Evolutionary conservation across 345 rosid species (phyloP).

Genomic region (Pistacia integerrima): DNA sequence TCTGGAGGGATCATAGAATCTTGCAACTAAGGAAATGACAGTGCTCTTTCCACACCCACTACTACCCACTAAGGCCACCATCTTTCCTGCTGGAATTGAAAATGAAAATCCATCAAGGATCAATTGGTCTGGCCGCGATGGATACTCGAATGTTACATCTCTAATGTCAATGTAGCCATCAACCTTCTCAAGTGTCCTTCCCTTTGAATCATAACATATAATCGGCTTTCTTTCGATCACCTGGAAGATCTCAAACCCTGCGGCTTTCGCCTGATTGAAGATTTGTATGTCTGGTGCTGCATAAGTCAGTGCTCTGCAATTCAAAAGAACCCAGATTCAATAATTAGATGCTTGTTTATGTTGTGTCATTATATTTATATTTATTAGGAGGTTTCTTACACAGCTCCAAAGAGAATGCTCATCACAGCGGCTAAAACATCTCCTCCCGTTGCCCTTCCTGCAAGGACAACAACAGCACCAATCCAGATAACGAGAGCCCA

Average conservation of each 20-base stretch:
- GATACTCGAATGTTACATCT: slow-evolving; percentile 52
- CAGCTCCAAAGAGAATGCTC: slow-evolving; percentile 69
- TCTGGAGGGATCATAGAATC: slow-evolving; percentile 61
- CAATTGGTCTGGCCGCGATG: slow-evolving; percentile 48
- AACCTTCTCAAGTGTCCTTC: slow-evolving; percentile 26
- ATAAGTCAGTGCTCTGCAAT: slow-evolving; percentile 57
- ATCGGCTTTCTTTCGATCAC: slow-evolving; percentile 49
- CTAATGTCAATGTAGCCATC: slow-evolving; percentile 50
- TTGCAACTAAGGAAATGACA: slow-evolving; percentile 51
- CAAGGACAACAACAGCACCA: slow-evolving; percentile 52
- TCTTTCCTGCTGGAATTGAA: slow-evolving; percentile 62
- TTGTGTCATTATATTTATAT: too few species aligned
- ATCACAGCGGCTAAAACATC: slow-evolving; percentile 57
- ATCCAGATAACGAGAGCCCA: slow-evolving; percentile 66
- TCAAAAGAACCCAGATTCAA: background rate
- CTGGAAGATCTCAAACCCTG: slow-evolving; percentile 54
- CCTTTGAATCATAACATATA: slow-evolving; percentile 33
- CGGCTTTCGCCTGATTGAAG: slow-evolving; percentile 70
- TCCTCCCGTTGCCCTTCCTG: slow-evolving; percentile 49
- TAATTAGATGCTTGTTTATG: background rate
- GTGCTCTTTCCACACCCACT: slow-evolving; percentile 77
- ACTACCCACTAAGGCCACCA: slow-evolving; percentile 56
- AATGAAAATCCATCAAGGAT: slow-evolving; percentile 58
- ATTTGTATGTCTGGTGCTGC: slow-evolving; percentile 74
- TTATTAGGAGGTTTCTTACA: slow-evolving; percentile 37